A percentile compares a stretch with the other conserved stretches of the same genome.
Evolutionary conservation across 129 eudicot genomes (phyloP).

Genomic region (Tanacetum coccineum): DNA sequence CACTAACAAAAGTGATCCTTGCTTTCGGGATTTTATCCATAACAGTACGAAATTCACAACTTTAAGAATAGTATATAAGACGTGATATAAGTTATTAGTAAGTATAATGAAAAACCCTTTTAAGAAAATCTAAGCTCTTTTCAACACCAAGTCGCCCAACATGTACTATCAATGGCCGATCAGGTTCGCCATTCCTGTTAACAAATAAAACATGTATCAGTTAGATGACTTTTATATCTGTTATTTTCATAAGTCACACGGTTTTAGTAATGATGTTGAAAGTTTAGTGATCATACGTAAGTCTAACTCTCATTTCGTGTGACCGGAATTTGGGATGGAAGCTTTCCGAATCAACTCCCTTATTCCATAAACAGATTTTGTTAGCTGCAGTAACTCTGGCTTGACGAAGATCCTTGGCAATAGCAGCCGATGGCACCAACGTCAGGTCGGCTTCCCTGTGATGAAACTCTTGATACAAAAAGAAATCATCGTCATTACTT

Average conservation of each 20-base stretch:
- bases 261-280: neutral
- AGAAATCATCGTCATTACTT: neutral
- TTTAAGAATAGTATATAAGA: neutral
- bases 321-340: constrained; percentile 80
- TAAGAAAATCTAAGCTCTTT: constrained; percentile 86
- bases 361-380: constrained; percentile 90
- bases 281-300: constrained; percentile 41
- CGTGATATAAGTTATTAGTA: neutral
- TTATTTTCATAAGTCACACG: too few species aligned
- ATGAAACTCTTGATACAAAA: constrained; percentile 64
- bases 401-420: constrained; percentile 76
- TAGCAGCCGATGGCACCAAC: constrained; percentile 94
- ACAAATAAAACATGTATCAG: too few species aligned
- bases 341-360: constrained; percentile 98
- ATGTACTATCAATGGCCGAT: constrained; percentile 80
- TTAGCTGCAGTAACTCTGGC: constrained; percentile 92
- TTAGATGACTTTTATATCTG: too few species aligned
- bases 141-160: constrained; percentile 92
- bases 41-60: constrained; percentile 38
- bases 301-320: constrained; percentile 77
- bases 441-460: constrained; percentile 98
- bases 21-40: constrained; percentile 95
- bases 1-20: constrained; percentile 89
- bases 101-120: constrained; percentile 34
- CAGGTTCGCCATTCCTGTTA: constrained; percentile 84